phyloP scores from a whole-genome alignment of 2,329 filamentous ascomycete genomes.

The Penicillium occitanis region DNA sequence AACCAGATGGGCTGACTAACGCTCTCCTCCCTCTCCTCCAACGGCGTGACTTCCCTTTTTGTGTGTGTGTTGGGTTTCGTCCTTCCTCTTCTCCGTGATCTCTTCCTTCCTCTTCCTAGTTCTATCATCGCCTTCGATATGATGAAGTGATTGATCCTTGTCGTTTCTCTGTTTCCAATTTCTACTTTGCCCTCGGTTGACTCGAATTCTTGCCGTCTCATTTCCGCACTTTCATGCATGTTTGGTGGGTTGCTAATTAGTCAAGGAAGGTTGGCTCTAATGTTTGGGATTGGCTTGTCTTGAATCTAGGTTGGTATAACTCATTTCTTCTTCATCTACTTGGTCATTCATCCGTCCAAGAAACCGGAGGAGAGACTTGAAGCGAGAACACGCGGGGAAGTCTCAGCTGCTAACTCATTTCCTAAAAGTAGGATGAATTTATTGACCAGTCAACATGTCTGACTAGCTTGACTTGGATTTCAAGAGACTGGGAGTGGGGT shows the following conservation, averaged over 20 bases:
- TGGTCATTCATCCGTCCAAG: not conserved
- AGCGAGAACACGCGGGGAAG: not conserved
- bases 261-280: not conserved
- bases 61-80: not conserved
- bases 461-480: not conserved
- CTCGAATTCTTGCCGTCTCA: not conserved
- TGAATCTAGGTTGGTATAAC: not conserved
- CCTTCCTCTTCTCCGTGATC: not conserved
- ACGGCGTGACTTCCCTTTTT: constrained; percentile 6
- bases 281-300: not conserved
- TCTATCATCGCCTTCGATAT: not conserved
- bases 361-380: not conserved
- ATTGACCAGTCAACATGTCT: not conserved
- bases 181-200: not conserved
- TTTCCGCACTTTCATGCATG: not conserved
- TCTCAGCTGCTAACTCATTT: not conserved
- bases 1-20: constrained; percentile 6
- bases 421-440: not conserved
- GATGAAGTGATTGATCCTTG: not conserved
- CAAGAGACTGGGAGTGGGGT: not conserved
- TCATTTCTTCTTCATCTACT: not conserved
- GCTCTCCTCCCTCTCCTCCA: not conserved
- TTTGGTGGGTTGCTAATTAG: not conserved
- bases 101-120: not conserved
- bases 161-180: not conserved